Evolutionary conservation across 2,329 filamentous ascomycete species (phyloP).

Genomic region (Cladophialophora chaetospira): DNA sequence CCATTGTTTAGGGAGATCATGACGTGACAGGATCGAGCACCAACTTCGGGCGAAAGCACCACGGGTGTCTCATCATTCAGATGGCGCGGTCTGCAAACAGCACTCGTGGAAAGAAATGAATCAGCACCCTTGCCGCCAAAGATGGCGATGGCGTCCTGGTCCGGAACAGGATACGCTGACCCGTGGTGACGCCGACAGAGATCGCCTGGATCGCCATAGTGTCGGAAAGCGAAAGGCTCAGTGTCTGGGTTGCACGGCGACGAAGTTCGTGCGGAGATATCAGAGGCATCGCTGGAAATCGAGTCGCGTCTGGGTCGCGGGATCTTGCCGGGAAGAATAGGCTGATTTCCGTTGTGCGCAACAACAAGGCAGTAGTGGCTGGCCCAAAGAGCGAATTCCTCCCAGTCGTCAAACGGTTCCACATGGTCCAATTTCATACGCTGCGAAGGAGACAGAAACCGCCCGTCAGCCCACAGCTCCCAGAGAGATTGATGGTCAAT

Average conservation of each 20-base stretch:
- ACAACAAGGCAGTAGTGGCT: constrained; percentile 74
- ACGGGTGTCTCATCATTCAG: constrained; percentile 38
- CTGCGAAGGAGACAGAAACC: constrained; percentile 64
- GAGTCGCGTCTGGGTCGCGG: constrained; percentile 24
- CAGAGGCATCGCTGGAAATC: constrained; percentile 27
- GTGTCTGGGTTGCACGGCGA: constrained; percentile 24
- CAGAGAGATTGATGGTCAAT: constrained; percentile 71
- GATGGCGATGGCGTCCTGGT: constrained; percentile 39
- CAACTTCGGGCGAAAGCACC: constrained; percentile 46
- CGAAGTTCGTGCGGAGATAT: constrained; percentile 31
- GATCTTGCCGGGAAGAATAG: constrained; percentile 17
- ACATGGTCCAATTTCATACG: constrained; percentile 65
- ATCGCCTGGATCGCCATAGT: constrained; percentile 43
- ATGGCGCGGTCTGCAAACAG: constrained; percentile 30
- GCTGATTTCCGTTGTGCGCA: constrained; percentile 28
- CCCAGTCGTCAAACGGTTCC: constrained; percentile 93
- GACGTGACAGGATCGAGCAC: constrained; percentile 70
- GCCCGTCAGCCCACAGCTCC: constrained; percentile 74
- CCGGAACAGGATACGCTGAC: constrained; percentile 49
- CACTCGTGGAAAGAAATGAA: constrained; percentile 52
- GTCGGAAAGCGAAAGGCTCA: constrained; percentile 34
- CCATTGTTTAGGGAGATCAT: constrained; percentile 64
- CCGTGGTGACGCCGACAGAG: constrained; percentile 63
- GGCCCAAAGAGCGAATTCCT: constrained; percentile 84
- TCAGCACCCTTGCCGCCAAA: constrained; percentile 50